Evolutionary conservation across 2,329 filamentous ascomycete genomes (phyloP), one percentile per base, ranked within the genome.

Genomic region (Trichoderma sp.): DNA sequence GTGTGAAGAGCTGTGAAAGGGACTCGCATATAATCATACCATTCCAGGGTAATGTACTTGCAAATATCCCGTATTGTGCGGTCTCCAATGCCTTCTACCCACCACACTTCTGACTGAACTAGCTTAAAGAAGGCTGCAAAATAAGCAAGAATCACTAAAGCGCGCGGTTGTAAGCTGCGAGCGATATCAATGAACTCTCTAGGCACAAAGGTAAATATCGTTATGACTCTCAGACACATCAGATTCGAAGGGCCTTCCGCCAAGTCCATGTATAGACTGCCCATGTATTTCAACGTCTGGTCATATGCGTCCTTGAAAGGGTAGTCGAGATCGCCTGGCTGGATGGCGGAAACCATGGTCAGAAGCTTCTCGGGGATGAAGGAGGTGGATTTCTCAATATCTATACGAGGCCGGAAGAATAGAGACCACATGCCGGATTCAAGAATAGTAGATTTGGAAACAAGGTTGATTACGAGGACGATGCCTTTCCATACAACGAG

Each of bases 401-500:
- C 79, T 58, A 87, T 79, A 4, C 79, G 74, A 1, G 86, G 85
- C 0, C 86, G 80, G 68, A 80, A 81, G 71, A 88, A 85, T 13
- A 88, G 77, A 5, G 77, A 73, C 1, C 79, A 77, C 66, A 87
- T 73, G 18, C 84, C 85, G 0, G 83, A 82, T 2, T 80, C 75
- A 59, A 77, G 66, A 21, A 79, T 70, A 16, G 65, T 72, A 21
- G 73, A 71, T 1, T 75, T 66, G 5, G 74, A 73, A 68, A 78
- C 76, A 24, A 75, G 70, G 0, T 83, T 76, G 49, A 86, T 77
- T 34, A 87, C 84, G 18, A 84, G 74, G 34, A 83, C 80, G 30
- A 81, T 87, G 11, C 86, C 86, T 11, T 81, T 79, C 85, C 85
- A 88, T 14, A 88, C 79, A 3, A 82, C 72, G 76, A 87, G 84